These are phyloP conservation scores for Ustilago tritici DNA, from an alignment of 1,284 basidiomycete species.

Conservation along the genomic window DNA sequence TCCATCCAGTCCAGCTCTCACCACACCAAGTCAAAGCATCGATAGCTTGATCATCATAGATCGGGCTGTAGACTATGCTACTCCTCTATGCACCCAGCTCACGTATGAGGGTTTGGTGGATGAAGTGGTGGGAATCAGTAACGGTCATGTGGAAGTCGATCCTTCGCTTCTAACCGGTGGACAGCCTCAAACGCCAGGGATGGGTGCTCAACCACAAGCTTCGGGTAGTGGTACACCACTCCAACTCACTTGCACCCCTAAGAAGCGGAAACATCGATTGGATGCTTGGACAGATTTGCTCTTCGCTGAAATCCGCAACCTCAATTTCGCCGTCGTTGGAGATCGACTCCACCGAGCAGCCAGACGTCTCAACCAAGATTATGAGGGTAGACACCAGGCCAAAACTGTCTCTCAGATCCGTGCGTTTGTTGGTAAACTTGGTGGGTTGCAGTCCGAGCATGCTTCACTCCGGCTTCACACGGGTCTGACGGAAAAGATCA, in stretches of 20 bases:
- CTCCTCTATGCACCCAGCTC: conserved; percentile 92
- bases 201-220: conserved; percentile 31
- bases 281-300: conserved; percentile 83
- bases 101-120: conserved; percentile 98
- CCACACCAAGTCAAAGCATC: conserved; percentile 71
- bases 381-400: conserved; percentile 83
- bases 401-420: conserved; percentile 91
- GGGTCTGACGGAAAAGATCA: conserved; percentile 88
- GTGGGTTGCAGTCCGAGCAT: conserved; percentile 90
- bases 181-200: conserved; percentile 33
- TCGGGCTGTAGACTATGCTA: conserved; percentile 92
- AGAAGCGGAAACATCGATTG: conserved; percentile 78
- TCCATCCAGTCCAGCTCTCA: conserved; percentile 60
- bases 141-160: conserved; percentile 91
- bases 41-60: conserved; percentile 92
- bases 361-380: conserved; percentile 87
- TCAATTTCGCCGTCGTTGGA: conserved; percentile 94
- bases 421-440: conserved; percentile 94
- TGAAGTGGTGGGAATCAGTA: conserved; percentile 88
- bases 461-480: conserved; percentile 90
- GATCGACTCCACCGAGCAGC: conserved; percentile 84
- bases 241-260: conserved; percentile 45
- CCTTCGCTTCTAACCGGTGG: conserved; percentile 76
- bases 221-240: conserved; percentile 53
- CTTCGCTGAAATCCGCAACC: conserved; percentile 84